A percentile compares a stretch with the other conserved stretches of the same genome.
These are phyloP conservation scores for Solidago caesia DNA, from an alignment of 129 eudicot genomes.

Conservation along the genomic window DNA sequence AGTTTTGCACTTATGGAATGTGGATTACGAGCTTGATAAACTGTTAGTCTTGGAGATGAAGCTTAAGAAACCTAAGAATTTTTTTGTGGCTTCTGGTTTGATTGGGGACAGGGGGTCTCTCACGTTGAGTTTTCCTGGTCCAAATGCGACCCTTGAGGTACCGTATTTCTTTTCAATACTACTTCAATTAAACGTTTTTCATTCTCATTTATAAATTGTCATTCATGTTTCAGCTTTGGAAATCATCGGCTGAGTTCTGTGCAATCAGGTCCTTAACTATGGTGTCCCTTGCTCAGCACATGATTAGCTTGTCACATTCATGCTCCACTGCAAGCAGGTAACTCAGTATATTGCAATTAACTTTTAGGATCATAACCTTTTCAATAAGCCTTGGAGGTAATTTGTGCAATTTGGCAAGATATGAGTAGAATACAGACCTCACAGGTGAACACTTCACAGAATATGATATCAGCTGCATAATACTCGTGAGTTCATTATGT, in stretches of 20 bases:
- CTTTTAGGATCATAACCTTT: not conserved
- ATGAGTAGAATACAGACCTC: conserved; percentile 1
- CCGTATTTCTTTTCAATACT: conserved; percentile 1
- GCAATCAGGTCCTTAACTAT: conserved; percentile 88
- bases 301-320: conserved; percentile 80
- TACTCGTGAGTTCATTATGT: conserved; percentile 16
- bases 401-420: conserved; percentile 16
- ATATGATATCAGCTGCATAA: not conserved
- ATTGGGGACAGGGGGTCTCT: conserved; percentile 93
- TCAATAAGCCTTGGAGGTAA: conserved; percentile 1
- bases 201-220: conserved; percentile 13
- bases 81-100: conserved; percentile 77
- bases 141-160: conserved; percentile 74
- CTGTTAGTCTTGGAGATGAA: conserved; percentile 77
- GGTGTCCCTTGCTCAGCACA: conserved; percentile 95
- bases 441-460: not conserved
- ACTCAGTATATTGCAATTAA: not conserved
- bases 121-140: conserved; percentile 79
- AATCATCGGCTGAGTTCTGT: conserved; percentile 88
- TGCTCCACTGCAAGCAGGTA: conserved; percentile 89
- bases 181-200: not conserved
- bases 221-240: conserved; percentile 77
- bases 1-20: conserved; percentile 86
- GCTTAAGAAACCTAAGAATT: conserved; percentile 62
- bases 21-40: conserved; percentile 73